These are phyloP conservation scores for Colletotrichum higginsianum DNA, from an alignment of 2,329 filamentous ascomycete genomes.

Conservation along the genomic window DNA sequence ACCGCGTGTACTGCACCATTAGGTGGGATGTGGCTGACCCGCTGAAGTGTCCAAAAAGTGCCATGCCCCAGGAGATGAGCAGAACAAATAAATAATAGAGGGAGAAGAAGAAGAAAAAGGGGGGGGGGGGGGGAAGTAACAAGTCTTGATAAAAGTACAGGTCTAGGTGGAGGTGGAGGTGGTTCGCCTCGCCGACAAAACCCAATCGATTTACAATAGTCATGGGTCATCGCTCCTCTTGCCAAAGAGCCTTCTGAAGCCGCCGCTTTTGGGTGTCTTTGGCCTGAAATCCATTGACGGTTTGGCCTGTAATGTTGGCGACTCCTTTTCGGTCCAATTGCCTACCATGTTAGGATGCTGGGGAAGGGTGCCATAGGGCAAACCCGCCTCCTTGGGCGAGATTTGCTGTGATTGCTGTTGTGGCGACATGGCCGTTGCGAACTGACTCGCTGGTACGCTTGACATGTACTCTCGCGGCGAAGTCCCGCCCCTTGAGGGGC, in stretches of 20 bases:
- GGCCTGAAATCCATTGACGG: conserved; percentile 47
- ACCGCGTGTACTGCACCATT: conserved; percentile 6
- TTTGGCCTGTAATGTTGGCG: conserved; percentile 38
- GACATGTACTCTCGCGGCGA: conserved; percentile 29
- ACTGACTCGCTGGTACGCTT: conserved; percentile 38
- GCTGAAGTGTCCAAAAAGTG: background rate
- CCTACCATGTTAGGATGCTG: conserved; percentile 40
- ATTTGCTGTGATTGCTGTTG: conserved; percentile 33
- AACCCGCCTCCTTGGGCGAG: conserved; percentile 32
- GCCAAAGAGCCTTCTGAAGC: conserved; percentile 58
- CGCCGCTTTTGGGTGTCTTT: conserved; percentile 54
- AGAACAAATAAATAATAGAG: no score
- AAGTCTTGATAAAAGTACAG: conserved; percentile 7
- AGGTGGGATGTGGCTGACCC: background rate
- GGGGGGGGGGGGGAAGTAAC: conserved; percentile 7
- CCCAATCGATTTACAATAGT: background rate
- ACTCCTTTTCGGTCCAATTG: conserved; percentile 40
- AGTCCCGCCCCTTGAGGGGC: conserved; percentile 32
- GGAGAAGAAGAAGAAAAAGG: background rate
- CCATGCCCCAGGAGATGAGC: no score
- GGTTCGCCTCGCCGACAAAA: background rate
- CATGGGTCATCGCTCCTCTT: conserved; percentile 46
- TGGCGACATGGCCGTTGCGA: conserved; percentile 36
- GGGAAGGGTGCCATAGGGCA: conserved; percentile 38
- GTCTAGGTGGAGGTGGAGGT: background rate